These are phyloP conservation scores for Paraurostyla sp. DNA, from an alignment of 73 alveolate species.

Conservation along the genomic window DNA sequence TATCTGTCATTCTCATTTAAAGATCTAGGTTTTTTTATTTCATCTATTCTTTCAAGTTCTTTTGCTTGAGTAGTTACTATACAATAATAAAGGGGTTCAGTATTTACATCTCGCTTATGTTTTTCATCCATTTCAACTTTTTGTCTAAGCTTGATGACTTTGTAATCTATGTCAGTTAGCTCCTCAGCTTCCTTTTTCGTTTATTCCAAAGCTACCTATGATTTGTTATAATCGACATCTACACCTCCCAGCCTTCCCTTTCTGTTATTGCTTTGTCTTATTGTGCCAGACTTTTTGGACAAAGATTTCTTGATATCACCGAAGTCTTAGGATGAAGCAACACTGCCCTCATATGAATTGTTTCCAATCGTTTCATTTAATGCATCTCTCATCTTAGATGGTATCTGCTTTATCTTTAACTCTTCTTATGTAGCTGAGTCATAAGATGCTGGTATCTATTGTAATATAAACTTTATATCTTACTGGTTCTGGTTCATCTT, in stretches of 20 bases:
- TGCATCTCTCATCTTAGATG: neutral
- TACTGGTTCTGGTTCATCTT: slow-evolving; percentile 34
- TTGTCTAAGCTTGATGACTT: slow-evolving; percentile 26
- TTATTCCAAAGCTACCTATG: neutral
- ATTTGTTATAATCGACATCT: neutral
- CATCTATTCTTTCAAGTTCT: neutral
- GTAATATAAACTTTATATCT: neutral
- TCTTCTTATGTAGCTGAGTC: slow-evolving; percentile 4
- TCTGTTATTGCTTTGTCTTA: neutral
- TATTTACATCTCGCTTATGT: neutral
- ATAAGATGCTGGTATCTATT: neutral
- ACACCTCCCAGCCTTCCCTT: neutral
- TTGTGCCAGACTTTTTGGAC: no score
- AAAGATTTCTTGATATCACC: no score
- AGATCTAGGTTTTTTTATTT: neutral
- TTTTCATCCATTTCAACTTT: slow-evolving; percentile 45
- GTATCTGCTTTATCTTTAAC: slow-evolving; percentile 13
- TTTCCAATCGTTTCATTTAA: no score
- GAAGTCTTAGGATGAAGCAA: neutral
- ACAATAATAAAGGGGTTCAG: neutral
- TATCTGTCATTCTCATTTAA: no score
- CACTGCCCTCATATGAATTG: no score
- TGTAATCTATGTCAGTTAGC: slow-evolving; percentile 10
- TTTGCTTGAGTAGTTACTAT: neutral
- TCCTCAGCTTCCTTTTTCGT: neutral